phyloP scores from a whole-genome alignment of 768 basidiomycete species.

The Lactifluus piperatus region DNA sequence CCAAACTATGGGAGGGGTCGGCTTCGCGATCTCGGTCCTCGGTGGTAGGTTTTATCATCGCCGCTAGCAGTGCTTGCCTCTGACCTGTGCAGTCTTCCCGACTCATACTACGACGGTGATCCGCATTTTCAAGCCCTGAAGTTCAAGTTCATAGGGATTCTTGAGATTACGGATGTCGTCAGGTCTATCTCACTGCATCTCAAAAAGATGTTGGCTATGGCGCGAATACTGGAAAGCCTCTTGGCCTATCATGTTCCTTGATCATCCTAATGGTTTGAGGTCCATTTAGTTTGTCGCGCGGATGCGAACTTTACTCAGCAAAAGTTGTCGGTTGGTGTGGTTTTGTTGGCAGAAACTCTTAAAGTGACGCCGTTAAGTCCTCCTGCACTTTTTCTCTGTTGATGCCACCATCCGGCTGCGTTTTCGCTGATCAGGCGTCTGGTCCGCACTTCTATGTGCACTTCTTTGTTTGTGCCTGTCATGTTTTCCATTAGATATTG shows the following conservation, averaged over 20 bases:
- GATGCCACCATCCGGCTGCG: not conserved
- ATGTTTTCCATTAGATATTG: not conserved
- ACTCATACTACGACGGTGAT: not conserved
- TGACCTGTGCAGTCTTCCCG: conserved; percentile 6
- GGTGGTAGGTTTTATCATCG: not conserved
- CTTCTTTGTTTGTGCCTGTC: not conserved
- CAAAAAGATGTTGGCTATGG: conserved; percentile 8
- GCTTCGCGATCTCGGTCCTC: not conserved
- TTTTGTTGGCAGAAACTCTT: not conserved
- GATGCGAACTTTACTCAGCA: not conserved
- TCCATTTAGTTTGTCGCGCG: not conserved
- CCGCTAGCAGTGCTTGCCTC: not conserved
- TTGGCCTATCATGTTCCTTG: not conserved
- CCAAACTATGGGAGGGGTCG: conserved; percentile 13
- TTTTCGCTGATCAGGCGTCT: not conserved
- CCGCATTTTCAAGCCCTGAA: conserved; percentile 6
- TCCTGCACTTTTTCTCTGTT: not conserved
- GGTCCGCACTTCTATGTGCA: not conserved
- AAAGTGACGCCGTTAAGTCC: not conserved
- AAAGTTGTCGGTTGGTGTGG: not conserved
- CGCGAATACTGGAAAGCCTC: not conserved
- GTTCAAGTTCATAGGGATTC: conserved; percentile 1
- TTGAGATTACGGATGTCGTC: conserved; percentile 1
- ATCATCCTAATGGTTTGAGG: not conserved
- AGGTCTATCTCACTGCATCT: conserved; percentile 6